These are phyloP conservation scores for Flaveria robusta DNA, from an alignment of 129 eudicot genomes.

Conservation along the genomic window DNA sequence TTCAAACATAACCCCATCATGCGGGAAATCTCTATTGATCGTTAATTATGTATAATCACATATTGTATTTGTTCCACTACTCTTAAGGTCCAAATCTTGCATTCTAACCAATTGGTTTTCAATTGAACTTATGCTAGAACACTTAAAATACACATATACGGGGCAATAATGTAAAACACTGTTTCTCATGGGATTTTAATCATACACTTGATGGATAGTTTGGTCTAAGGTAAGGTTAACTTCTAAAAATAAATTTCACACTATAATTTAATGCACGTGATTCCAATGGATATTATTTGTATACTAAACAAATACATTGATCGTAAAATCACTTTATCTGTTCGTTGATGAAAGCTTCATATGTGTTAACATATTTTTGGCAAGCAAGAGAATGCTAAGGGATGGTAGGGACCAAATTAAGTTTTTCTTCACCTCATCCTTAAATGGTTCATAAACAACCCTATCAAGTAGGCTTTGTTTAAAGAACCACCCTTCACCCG, in stretches of 20 bases:
- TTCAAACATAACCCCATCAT: slow-evolving; percentile 68
- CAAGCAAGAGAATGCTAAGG: slow-evolving; percentile 82
- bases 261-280: not conserved
- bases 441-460: slow-evolving; percentile 77
- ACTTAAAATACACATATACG: slow-evolving; percentile 16
- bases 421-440: slow-evolving; percentile 89
- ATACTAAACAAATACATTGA: too few species aligned
- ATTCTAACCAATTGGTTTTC: not conserved
- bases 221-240: not conserved
- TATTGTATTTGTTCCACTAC: slow-evolving; percentile 1
- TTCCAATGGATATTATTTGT: not conserved
- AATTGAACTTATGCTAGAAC: not conserved
- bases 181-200: slow-evolving; percentile 12
- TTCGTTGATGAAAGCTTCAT: slow-evolving; percentile 74
- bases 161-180: not conserved
- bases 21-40: slow-evolving; percentile 8
- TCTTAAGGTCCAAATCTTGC: not conserved
- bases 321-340: slow-evolving; percentile 66
- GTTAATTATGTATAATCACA: not conserved
- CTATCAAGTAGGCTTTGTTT: slow-evolving; percentile 54
- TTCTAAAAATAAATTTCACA: not conserved
- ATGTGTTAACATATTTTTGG: slow-evolving; percentile 63
- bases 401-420: slow-evolving; percentile 55
- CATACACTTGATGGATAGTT: slow-evolving; percentile 14
- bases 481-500: slow-evolving; percentile 37